Evolutionary conservation across 805 yeast genomes (phyloP), one percentile per base, ranked within the genome.

Genomic region (Zygotorulaspora sp.): DNA sequence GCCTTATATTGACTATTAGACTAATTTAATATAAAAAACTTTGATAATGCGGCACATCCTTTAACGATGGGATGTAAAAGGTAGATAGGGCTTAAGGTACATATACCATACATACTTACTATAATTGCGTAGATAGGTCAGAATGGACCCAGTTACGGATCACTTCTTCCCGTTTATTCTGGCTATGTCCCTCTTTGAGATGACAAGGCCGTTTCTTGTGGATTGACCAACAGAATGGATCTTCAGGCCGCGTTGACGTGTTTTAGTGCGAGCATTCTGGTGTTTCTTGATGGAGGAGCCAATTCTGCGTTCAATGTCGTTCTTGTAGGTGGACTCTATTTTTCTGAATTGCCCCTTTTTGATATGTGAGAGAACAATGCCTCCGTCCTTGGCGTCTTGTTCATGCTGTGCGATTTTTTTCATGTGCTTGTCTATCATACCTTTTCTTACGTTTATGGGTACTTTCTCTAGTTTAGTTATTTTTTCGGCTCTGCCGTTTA

Each of bases 361-460:
- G 18, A 72, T 78, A 52, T 74, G 79, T 3, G 95, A 78, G 29
- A 90, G 66, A n/a, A 92, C 73, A 38, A 90, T 84, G 10, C 97
- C 97, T 4, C 94, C 95, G 13, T 90, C 90, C 44, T 68, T 73
- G 6, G 98, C 97, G 35, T 85, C 88, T 35, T 71, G 66, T 57
- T 85, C 95, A 53, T 70, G 76, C 50, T 74, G 74, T 16, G 65
- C 57, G 13, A 77, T 74, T 46, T 77, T 74, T 14, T 64, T 58
- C 23, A 72, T 62, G 31, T 80, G 74, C 30, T 78, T 71, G 23
- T 68, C 63, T 17, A 85, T 67, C 80, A 89, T 83, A 2, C 96
- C 96, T 55, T 83, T 84, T 39, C 97, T 73, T 69, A 87, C 77
- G 13, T 74, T 60, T 88, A 92, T 89, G 14, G 97, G 96, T 77